Percentiles rank a stretch among this genome's conserved stretches.
Conservation (phyloP, 768 basidiomycete genomes). For the Leucocoprinus sp. region DNA sequence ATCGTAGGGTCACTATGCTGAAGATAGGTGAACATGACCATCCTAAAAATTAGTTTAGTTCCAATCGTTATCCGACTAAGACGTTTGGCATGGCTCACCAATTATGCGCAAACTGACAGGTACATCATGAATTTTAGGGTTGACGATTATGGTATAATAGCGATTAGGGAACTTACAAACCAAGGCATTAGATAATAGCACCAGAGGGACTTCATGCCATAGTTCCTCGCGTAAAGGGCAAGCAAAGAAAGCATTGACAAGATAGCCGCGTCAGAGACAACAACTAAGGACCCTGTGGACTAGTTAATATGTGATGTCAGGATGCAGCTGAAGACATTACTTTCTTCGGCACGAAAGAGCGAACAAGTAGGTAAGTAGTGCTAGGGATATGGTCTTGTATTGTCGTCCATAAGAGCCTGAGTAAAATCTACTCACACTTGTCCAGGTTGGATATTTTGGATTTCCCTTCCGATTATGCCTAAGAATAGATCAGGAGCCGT, state of each 20-base stretch:
- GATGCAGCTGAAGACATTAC: conserved; percentile 18
- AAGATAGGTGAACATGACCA: conserved; percentile 54
- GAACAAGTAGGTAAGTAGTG: conserved; percentile 35
- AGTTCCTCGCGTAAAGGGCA: conserved; percentile 19
- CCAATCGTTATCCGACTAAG: no score
- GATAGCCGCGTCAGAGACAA: conserved; percentile 36
- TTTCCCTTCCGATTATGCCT: conserved; percentile 42
- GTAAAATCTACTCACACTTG: conserved; percentile 27
- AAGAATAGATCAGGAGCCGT: not conserved
- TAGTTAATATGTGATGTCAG: not conserved
- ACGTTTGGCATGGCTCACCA: conserved; percentile 21
- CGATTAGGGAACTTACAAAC: conserved; percentile 29
- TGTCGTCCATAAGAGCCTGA: not conserved
- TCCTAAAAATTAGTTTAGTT: no score
- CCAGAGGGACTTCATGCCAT: conserved; percentile 26
- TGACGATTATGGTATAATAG: not conserved
- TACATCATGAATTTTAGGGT: not conserved
- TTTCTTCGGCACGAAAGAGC: conserved; percentile 38
- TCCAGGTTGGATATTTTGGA: conserved; percentile 33
- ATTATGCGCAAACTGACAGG: conserved; percentile 34
- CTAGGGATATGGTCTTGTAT: conserved; percentile 17
- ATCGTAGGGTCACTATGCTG: conserved; percentile 55
- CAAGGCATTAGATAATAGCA: conserved; percentile 41
- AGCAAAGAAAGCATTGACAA: conserved; percentile 30
- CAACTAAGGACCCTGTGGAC: conserved; percentile 24